A percentile compares a stretch with the other conserved stretches of the same genome.
These are phyloP conservation scores for Leccinum incarnatum DNA, from an alignment of 768 basidiomycete species.

Conservation along the genomic window DNA sequence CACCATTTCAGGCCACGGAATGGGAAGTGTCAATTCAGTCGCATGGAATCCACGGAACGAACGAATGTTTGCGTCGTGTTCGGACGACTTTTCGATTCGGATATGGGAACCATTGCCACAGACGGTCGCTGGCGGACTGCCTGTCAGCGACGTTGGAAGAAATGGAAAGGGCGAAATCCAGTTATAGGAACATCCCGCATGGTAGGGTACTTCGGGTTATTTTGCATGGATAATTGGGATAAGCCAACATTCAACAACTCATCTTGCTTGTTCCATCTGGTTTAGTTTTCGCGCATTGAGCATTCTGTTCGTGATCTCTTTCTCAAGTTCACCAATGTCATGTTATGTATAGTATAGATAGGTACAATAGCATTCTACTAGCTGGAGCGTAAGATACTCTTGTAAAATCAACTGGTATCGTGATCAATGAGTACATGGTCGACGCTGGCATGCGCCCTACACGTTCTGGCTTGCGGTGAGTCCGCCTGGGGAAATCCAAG, in stretches of 20 bases:
- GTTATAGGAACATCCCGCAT: conserved; percentile 36
- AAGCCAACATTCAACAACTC: conserved; percentile 27
- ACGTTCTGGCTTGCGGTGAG: no score
- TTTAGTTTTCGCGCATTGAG: conserved; percentile 20
- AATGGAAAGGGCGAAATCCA: conserved; percentile 62
- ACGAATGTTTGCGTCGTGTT: conserved; percentile 94
- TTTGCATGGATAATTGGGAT: conserved; percentile 29
- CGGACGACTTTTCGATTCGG: conserved; percentile 87
- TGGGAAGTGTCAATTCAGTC: conserved; percentile 90
- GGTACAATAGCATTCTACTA: conserved; percentile 30
- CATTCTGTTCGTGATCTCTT: conserved; percentile 24
- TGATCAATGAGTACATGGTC: no score
- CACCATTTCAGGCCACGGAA: conserved; percentile 82
- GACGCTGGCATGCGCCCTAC: no score
- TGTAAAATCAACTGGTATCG: no score
- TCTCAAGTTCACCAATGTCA: conserved; percentile 21
- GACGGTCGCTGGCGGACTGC: conserved; percentile 15
- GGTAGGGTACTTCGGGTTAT: conserved; percentile 18
- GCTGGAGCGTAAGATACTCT: conserved; percentile 1
- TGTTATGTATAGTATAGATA: conserved; percentile 34
- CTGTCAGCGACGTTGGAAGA: conserved; percentile 21
- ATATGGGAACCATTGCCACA: conserved; percentile 70
- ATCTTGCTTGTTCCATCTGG: conserved; percentile 25
- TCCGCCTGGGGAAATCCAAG: conserved; percentile 6
- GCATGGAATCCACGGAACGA: conserved; percentile 92